Percentiles rank a stretch among this genome's conserved stretches.
phyloP scores from a whole-genome alignment of 345 rosid genomes.

The Sisymbrium irio region DNA sequence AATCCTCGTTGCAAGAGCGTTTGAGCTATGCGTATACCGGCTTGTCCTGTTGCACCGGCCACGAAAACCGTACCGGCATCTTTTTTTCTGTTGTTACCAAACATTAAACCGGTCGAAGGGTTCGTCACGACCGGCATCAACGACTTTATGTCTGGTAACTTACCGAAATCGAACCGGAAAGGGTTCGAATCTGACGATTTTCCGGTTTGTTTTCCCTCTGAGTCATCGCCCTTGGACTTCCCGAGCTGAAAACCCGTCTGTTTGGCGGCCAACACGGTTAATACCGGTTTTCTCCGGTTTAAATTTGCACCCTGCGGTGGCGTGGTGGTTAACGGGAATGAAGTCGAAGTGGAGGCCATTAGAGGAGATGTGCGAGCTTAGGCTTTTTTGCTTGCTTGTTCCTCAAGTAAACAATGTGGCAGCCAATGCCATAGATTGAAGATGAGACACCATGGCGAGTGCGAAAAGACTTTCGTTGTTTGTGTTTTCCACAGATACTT shows the following conservation, averaged over 20 bases:
- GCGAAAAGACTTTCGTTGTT: constrained; percentile 15
- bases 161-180: constrained; percentile 61
- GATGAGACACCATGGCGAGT: constrained; percentile 31
- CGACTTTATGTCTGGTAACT: constrained; percentile 57
- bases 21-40: constrained; percentile 78
- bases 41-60: constrained; percentile 94
- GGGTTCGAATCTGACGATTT: constrained; percentile 46
- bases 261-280: constrained; percentile 66
- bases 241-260: constrained; percentile 50
- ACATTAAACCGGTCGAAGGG: constrained; percentile 54
- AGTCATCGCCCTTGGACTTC: constrained; percentile 40
- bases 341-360: constrained; percentile 64
- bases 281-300: constrained; percentile 38
- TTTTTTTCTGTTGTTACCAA: constrained; percentile 61
- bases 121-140: constrained; percentile 53
- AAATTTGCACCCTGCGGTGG: constrained; percentile 43
- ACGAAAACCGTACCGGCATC: constrained; percentile 84
- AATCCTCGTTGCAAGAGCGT: constrained; percentile 73
- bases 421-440: constrained; percentile 14
- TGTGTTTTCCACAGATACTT: constrained; percentile 23
- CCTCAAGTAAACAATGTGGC: constrained; percentile 27
- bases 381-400: constrained; percentile 13
- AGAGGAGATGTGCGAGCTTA: constrained; percentile 41
- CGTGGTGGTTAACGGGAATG: constrained; percentile 54
- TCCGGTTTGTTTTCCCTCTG: constrained; percentile 36